Conservation (phyloP, 306 rosid genomes). For the Trichosanthes cucumerina region DNA sequence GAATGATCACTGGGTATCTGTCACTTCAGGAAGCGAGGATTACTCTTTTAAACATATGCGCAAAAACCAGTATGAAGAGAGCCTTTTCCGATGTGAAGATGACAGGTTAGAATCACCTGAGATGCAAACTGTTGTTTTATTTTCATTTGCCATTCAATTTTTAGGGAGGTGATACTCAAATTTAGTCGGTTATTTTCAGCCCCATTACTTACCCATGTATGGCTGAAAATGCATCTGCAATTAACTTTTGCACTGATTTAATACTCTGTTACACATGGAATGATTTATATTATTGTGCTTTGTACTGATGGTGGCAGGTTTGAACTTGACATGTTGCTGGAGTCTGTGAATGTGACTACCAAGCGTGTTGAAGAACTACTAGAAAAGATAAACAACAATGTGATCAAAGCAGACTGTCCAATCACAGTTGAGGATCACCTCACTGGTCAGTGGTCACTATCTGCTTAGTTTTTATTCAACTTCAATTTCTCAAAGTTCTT, state of each 20-base stretch:
- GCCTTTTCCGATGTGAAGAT: conserved; percentile 97
- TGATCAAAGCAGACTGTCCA: conserved; percentile 53
- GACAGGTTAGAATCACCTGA: conserved; percentile 60
- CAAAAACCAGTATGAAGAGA: conserved; percentile 98
- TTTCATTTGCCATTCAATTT: conserved; percentile 3
- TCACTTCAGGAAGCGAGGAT: conserved; percentile 99
- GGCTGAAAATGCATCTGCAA: not conserved
- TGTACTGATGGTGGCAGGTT: conserved; percentile 48
- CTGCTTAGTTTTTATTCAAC: conserved; percentile 17
- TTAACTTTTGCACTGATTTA: not conserved
- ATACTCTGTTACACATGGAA: not conserved
- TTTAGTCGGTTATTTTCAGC: not conserved
- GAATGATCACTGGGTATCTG: conserved; percentile 97
- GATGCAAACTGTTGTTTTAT: conserved; percentile 6
- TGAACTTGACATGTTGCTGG: conserved; percentile 96
- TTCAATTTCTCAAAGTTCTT: conserved; percentile 11
- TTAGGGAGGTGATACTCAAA: conserved; percentile 4
- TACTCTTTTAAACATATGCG: conserved; percentile 99
- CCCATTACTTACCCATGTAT: not conserved
- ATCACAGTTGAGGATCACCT: conserved; percentile 75
- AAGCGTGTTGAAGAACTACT: conserved; percentile 83
- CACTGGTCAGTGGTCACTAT: conserved; percentile 82
- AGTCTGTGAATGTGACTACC: conserved; percentile 81
- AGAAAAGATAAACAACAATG: conserved; percentile 71
- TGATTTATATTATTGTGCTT: conserved; percentile 20